Percentiles rank a stretch among this genome's conserved stretches.
Evolutionary conservation across 768 basidiomycete genomes (phyloP).

Genomic region (Auricularia cornea): DNA sequence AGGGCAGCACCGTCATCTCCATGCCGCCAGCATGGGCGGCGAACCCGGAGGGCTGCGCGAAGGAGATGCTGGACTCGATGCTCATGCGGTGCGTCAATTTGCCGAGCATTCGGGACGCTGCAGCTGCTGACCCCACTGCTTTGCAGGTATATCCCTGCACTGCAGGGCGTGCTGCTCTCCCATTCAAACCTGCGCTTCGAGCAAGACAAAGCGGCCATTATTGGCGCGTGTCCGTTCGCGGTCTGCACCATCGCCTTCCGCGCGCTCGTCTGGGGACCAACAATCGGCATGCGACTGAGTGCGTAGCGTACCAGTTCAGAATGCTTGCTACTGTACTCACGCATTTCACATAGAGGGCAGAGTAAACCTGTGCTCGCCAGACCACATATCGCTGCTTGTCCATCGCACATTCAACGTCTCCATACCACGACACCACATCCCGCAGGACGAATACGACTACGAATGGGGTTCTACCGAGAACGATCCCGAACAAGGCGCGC

Average conservation of each 20-base stretch:
- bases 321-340: not conserved
- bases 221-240: slow-evolving; percentile 79
- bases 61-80: slow-evolving; percentile 91
- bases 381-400: slow-evolving; percentile 83
- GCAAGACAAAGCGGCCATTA: slow-evolving; percentile 54
- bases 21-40: slow-evolving; percentile 75
- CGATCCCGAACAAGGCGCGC: slow-evolving; percentile 61
- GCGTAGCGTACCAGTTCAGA: too few species aligned
- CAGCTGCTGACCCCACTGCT: not conserved
- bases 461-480: slow-evolving; percentile 79
- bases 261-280: slow-evolving; percentile 83
- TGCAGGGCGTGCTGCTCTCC: slow-evolving; percentile 78
- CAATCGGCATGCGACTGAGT: slow-evolving; percentile 74
- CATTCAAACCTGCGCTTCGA: slow-evolving; percentile 73
- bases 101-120: not conserved
- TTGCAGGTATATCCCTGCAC: slow-evolving; percentile 78
- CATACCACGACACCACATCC: slow-evolving; percentile 88
- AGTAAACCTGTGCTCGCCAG: slow-evolving; percentile 82
- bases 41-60: slow-evolving; percentile 63
- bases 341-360: slow-evolving; percentile 52
- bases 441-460: slow-evolving; percentile 70
- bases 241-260: slow-evolving; percentile 70
- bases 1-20: slow-evolving; percentile 60
- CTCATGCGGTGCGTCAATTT: slow-evolving; percentile 68
- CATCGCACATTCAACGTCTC: slow-evolving; percentile 93